Evolutionary conservation across 805 yeast species (phyloP).

Genomic region (Metschnikowia rubicola): DNA sequence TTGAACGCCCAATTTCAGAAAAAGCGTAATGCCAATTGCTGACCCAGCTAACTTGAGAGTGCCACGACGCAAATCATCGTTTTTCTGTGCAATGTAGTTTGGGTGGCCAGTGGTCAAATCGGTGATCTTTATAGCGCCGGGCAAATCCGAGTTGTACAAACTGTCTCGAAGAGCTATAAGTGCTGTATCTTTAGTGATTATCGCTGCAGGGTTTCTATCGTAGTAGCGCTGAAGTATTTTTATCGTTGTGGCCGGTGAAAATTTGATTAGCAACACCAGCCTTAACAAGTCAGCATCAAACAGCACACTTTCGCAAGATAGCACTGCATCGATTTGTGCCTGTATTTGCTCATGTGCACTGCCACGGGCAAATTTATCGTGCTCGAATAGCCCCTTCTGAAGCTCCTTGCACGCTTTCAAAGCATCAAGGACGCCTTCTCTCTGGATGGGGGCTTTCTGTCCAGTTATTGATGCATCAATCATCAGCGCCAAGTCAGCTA

Average conservation of each 20-base stretch:
- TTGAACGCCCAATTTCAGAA: slow-evolving; percentile 42
- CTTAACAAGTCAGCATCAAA: slow-evolving; percentile 26
- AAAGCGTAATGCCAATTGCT: slow-evolving; percentile 31
- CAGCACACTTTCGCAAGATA: slow-evolving; percentile 18
- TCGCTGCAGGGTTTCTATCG: slow-evolving; percentile 22
- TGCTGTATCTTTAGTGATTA: slow-evolving; percentile 39
- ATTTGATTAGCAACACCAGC: slow-evolving; percentile 28
- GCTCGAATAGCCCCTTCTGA: slow-evolving; percentile 17
- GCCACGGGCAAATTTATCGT: slow-evolving; percentile 24
- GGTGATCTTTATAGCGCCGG: slow-evolving; percentile 53
- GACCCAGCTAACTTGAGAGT: slow-evolving; percentile 29
- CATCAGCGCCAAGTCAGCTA: slow-evolving; percentile 10
- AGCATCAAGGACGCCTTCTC: slow-evolving; percentile 17
- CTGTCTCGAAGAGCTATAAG: slow-evolving; percentile 62
- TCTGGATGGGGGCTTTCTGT: slow-evolving; percentile 1
- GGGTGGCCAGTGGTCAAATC: slow-evolving; percentile 59
- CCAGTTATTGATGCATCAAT: slow-evolving; percentile 7
- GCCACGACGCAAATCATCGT: slow-evolving; percentile 30
- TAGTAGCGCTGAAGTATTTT: slow-evolving; percentile 25
- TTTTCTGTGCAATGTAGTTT: slow-evolving; percentile 40
- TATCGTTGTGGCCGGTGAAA: slow-evolving; percentile 30
- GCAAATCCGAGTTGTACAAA: slow-evolving; percentile 56
- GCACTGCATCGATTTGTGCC: slow-evolving; percentile 20
- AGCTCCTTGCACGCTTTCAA: slow-evolving; percentile 23
- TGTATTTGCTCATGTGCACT: slow-evolving; percentile 21